Evolutionary conservation across 2,329 filamentous ascomycete genomes (phyloP).

Genomic region (Madurella mycetomatis): DNA sequence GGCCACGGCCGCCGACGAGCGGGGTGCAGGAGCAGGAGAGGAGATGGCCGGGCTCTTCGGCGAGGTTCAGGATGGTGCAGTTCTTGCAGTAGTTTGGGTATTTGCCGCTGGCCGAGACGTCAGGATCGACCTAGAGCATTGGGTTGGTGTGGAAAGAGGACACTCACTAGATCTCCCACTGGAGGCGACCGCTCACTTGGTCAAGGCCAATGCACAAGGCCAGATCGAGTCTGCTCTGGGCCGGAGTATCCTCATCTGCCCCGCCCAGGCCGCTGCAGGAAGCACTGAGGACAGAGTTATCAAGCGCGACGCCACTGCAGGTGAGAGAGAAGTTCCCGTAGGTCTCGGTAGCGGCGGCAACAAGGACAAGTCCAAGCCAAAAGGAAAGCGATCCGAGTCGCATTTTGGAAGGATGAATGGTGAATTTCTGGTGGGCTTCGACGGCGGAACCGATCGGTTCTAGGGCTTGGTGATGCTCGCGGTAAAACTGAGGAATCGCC

Average conservation of each 20-base stretch:
- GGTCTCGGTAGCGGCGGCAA: not conserved
- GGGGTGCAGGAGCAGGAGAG: constrained; percentile 13
- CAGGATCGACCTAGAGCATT: not conserved
- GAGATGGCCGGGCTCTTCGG: not conserved
- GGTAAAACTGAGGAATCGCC: too few species aligned
- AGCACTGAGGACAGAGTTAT: constrained; percentile 10
- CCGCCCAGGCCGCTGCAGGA: constrained; percentile 5
- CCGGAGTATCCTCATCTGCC: not conserved
- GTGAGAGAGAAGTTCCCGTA: constrained; percentile 16
- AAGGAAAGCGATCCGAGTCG: not conserved
- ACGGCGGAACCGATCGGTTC: too few species aligned
- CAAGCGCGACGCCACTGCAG: constrained; percentile 14
- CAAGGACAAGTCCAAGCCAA: not conserved
- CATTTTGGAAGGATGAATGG: not conserved
- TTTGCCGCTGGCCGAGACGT: constrained; percentile 19
- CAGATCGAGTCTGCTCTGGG: constrained; percentile 16
- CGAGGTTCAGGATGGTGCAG: constrained; percentile 5
- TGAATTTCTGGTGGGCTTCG: not conserved
- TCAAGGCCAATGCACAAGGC: constrained; percentile 21
- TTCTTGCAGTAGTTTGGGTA: constrained; percentile 19
- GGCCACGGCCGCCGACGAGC: not conserved
- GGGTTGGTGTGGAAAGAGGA: too few species aligned
- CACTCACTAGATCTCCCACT: constrained; percentile 18
- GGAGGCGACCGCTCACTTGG: constrained; percentile 6
- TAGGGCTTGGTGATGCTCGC: too few species aligned